Evolutionary conservation across 306 rosid species (phyloP).

Genomic region (Lathyrus tuberosus): DNA sequence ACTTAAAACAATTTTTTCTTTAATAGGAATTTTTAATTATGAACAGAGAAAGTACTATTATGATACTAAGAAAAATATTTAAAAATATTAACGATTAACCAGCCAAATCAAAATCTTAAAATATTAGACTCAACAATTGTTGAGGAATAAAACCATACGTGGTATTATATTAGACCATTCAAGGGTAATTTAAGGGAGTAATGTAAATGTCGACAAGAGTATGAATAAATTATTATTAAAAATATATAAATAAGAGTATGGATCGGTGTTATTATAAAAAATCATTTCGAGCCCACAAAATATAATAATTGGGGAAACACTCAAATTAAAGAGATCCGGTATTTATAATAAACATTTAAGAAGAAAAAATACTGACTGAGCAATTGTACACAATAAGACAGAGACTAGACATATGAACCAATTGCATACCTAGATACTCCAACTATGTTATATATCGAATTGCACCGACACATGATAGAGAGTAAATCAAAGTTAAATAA

Average conservation of each 20-base stretch:
- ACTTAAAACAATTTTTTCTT: too few relatives aligned
- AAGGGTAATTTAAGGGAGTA: not conserved
- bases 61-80: too few relatives aligned
- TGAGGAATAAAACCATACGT: too few relatives aligned
- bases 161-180: not conserved
- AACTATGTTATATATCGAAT: constrained; percentile 2
- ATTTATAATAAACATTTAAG: not conserved
- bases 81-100: too few relatives aligned
- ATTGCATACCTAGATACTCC: not conserved
- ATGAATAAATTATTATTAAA: too few relatives aligned
- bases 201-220: constrained; percentile 1
- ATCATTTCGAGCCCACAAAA: constrained; percentile 12
- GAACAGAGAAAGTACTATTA: too few relatives aligned
- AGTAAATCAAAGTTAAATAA: not conserved
- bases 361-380: not conserved
- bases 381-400: not conserved
- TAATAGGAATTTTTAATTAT: too few relatives aligned
- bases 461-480: constrained; percentile 18
- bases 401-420: not conserved
- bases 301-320: not conserved
- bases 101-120: too few relatives aligned
- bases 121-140: not conserved
- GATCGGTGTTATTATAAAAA: constrained; percentile 10
- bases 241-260: not conserved
- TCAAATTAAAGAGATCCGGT: not conserved